These are phyloP conservation scores for Puccinellia tenuiflora DNA, from an alignment of 176 grass and related monocot genomes.

Conservation along the genomic window DNA sequence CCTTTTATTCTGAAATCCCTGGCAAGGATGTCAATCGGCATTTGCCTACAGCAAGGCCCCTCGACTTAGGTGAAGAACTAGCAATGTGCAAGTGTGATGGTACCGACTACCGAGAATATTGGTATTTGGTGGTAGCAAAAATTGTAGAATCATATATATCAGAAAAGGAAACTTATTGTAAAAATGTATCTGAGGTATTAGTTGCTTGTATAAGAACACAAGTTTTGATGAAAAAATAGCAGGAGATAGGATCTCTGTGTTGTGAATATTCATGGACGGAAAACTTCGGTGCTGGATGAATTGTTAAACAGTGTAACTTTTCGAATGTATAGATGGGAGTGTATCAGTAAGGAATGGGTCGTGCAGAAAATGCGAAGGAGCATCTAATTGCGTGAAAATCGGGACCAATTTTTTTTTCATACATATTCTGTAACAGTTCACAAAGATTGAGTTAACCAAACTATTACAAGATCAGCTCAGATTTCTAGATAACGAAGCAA, in stretches of 20 bases:
- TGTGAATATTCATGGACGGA: not conserved
- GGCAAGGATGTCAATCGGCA: not conserved
- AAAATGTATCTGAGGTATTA: conserved; percentile 3
- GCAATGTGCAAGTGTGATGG: not conserved
- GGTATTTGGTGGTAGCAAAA: conserved; percentile 15
- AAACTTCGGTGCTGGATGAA: not conserved
- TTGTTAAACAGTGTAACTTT: not conserved
- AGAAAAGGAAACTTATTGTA: conserved; percentile 16
- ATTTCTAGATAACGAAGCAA: not conserved
- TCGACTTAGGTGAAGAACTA: conserved; percentile 22
- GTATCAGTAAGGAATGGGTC: too few species aligned
- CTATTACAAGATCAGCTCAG: not conserved
- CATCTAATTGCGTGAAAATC: not conserved
- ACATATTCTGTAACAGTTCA: not conserved
- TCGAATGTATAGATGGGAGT: not conserved
- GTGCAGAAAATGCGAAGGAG: not conserved
- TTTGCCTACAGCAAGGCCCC: conserved; percentile 27
- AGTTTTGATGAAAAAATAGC: not conserved
- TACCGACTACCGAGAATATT: not conserved
- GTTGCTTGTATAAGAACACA: conserved; percentile 37
- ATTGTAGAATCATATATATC: conserved; percentile 20
- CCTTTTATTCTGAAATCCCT: conserved; percentile 13
- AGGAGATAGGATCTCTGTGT: not conserved
- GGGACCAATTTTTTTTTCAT: not conserved
- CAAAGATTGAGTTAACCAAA: not conserved